phyloP scores from a whole-genome alignment of 805 yeast species.

The Saccharomyces mikatae region DNA sequence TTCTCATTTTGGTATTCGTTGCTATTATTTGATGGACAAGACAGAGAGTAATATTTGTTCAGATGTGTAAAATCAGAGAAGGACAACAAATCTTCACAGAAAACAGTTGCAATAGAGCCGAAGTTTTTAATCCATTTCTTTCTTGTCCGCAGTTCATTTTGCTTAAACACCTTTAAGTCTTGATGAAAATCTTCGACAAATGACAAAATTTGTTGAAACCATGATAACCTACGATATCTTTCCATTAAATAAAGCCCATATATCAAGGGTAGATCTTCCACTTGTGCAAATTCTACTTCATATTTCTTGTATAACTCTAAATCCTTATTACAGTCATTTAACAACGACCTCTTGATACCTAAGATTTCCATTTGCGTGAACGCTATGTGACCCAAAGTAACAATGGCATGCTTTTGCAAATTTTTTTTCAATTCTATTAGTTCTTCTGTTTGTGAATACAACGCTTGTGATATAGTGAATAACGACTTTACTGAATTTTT shows the following conservation, averaged over 20 bases:
- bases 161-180: conserved; percentile 47
- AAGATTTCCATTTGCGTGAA: conserved; percentile 33
- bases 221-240: conserved; percentile 47
- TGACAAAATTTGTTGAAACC: conserved; percentile 33
- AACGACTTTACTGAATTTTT: conserved; percentile 13
- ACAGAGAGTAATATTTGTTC: conserved; percentile 4
- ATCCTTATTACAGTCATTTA: conserved; percentile 28
- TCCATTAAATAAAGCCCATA: conserved; percentile 67
- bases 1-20: not conserved
- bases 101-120: conserved; percentile 28
- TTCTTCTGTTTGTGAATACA: conserved; percentile 18
- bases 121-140: conserved; percentile 59
- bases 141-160: conserved; percentile 48
- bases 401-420: conserved; percentile 29
- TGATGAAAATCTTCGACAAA: conserved; percentile 40
- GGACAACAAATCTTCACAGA: conserved; percentile 3
- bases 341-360: conserved; percentile 26
- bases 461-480: conserved; percentile 22
- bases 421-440: conserved; percentile 26
- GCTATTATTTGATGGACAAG: conserved; percentile 3
- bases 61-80: conserved; percentile 4
- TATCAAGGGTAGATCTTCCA: conserved; percentile 60
- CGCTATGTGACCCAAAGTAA: conserved; percentile 27
- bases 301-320: conserved; percentile 21
- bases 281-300: conserved; percentile 29